These are phyloP conservation scores for Podila verticillata DNA, from an alignment of 192 early-diverging fungal species.

Conservation along the genomic window DNA sequence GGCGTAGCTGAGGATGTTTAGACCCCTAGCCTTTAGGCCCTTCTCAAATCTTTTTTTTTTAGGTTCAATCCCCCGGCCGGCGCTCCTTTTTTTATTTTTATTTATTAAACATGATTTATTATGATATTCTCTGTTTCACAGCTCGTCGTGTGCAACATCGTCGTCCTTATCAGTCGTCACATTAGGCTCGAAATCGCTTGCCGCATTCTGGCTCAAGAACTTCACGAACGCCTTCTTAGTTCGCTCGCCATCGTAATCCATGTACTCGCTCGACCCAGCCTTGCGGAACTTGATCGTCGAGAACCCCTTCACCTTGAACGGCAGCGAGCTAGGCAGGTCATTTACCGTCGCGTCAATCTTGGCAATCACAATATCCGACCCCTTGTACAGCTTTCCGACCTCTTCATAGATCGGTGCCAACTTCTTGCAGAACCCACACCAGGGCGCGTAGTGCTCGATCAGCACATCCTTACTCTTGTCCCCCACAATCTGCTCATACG, in stretches of 20 bases:
- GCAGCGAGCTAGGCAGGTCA: slow-evolving; percentile 75
- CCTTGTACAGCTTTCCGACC: slow-evolving; percentile 12
- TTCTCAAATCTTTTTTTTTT: no score
- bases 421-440: slow-evolving; percentile 52
- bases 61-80: no score
- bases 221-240: slow-evolving; percentile 75
- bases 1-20: no score
- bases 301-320: slow-evolving; percentile 83
- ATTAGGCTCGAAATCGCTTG: slow-evolving; percentile 58
- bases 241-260: slow-evolving; percentile 85
- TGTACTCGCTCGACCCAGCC: slow-evolving; percentile 70
- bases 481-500: slow-evolving; percentile 82
- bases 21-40: no score
- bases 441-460: slow-evolving; percentile 67
- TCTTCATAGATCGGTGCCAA: slow-evolving; percentile 79
- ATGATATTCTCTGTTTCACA: no score
- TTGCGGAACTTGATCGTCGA: slow-evolving; percentile 91
- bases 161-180: no score
- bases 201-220: slow-evolving; percentile 64
- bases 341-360: slow-evolving; percentile 96
- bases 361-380: slow-evolving; percentile 64
- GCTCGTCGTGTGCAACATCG: no score
- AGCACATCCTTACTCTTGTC: slow-evolving; percentile 70
- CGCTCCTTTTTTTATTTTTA: no score
- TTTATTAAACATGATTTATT: no score